phyloP scores from a whole-genome alignment of 2,329 filamentous ascomycete species.

The Westerdykella sp. region DNA sequence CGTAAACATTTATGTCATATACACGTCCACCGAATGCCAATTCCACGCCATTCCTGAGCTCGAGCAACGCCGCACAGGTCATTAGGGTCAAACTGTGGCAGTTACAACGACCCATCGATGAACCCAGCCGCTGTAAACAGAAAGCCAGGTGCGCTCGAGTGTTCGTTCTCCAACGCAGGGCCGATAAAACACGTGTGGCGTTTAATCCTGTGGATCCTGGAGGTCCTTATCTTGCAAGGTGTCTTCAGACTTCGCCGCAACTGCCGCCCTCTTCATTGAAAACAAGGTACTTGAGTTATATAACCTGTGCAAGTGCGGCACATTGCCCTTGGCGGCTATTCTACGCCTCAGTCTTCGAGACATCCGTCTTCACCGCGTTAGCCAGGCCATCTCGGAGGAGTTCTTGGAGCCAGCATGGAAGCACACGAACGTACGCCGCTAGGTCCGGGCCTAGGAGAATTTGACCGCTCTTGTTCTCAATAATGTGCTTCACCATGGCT shows the following conservation, averaged over 20 bases:
- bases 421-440: slow-evolving; percentile 19
- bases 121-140: too few relatives aligned
- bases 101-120: too few relatives aligned
- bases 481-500: slow-evolving; percentile 41
- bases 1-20: too few relatives aligned
- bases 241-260: neutral
- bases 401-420: slow-evolving; percentile 33
- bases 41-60: too few relatives aligned
- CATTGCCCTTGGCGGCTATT: too few relatives aligned
- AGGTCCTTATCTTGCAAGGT: neutral
- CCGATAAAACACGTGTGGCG: neutral
- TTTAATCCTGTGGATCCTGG: neutral
- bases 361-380: slow-evolving; percentile 17
- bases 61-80: too few relatives aligned
- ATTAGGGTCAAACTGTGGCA: too few relatives aligned
- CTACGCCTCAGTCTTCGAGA: neutral
- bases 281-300: neutral
- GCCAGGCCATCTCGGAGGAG: slow-evolving; percentile 26
- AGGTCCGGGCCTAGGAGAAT: slow-evolving; percentile 34
- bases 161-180: too few relatives aligned
- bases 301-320: too few relatives aligned
- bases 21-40: too few relatives aligned
- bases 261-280: neutral
- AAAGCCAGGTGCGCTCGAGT: too few relatives aligned
- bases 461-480: slow-evolving; percentile 38